Evolutionary conservation across 805 yeast species (phyloP).

Genomic region (Hermanozyma aechmeae): DNA sequence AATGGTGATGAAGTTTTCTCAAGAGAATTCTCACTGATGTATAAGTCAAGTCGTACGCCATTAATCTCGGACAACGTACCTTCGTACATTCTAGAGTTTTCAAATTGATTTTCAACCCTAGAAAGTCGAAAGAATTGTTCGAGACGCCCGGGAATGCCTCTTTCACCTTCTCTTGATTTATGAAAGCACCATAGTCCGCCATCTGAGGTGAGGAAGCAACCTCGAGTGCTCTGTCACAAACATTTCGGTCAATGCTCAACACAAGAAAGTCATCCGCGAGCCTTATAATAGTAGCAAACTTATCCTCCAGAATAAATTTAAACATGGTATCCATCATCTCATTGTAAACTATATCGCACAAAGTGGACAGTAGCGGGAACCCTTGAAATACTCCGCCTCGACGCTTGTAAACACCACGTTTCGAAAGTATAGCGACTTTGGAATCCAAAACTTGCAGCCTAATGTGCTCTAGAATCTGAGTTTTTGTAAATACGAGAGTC

Average conservation of each 20-base stretch:
- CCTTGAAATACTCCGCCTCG: slow-evolving; percentile 80
- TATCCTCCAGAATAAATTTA: slow-evolving; percentile 5
- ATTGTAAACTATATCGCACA: slow-evolving; percentile 71
- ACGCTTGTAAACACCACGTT: slow-evolving; percentile 29
- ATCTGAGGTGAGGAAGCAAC: slow-evolving; percentile 11
- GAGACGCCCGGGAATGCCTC: too few relatives aligned
- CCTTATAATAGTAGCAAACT: slow-evolving; percentile 25
- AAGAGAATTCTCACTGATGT: too few relatives aligned
- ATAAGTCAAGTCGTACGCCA: too few relatives aligned
- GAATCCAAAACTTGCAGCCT: slow-evolving; percentile 47
- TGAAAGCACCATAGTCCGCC: slow-evolving; percentile 24
- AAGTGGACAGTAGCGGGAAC: slow-evolving; percentile 58
- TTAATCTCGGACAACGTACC: too few relatives aligned
- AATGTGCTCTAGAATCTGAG: slow-evolving; percentile 37
- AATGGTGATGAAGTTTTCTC: too few relatives aligned
- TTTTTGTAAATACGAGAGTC: slow-evolving; percentile 27
- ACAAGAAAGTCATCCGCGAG: slow-evolving; percentile 81
- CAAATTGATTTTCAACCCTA: slow-evolving; percentile 20
- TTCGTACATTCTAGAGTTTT: slow-evolving; percentile 13
- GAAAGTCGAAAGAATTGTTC: too few relatives aligned
- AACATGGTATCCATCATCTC: slow-evolving; percentile 37
- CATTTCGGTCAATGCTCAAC: slow-evolving; percentile 36
- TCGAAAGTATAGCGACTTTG: slow-evolving; percentile 27
- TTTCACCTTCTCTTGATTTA: slow-evolving; percentile 22
- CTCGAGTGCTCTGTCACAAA: slow-evolving; percentile 11